phyloP scores from a whole-genome alignment of 371 early-diverging fungal species.

The Mucor piriformis region DNA sequence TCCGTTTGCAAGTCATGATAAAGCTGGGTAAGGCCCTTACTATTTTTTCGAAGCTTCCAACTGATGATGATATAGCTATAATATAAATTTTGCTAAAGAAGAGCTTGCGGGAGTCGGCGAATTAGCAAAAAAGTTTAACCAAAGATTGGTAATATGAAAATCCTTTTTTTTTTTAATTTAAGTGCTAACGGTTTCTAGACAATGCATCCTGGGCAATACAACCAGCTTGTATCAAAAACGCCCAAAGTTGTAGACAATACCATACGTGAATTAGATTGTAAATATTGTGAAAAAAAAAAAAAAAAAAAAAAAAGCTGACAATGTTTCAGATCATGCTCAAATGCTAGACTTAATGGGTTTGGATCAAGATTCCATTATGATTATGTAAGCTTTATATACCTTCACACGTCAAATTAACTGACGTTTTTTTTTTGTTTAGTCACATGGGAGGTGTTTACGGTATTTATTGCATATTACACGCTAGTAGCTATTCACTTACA shows the following conservation, averaged over 20 bases:
- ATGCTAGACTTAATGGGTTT: constrained; percentile 53
- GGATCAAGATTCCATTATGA: constrained; percentile 49
- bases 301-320: background rate
- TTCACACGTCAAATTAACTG: background rate
- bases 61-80: no score
- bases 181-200: no score
- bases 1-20: constrained; percentile 51
- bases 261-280: constrained; percentile 42
- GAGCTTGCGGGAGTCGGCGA: constrained; percentile 35
- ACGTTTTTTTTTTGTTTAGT: constrained; percentile 21
- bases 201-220: constrained; percentile 56
- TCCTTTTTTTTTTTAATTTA: no score
- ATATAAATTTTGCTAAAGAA: constrained; percentile 40
- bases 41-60: background rate
- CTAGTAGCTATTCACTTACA: background rate
- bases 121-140: constrained; percentile 42
- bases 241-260: constrained; percentile 41
- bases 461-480: constrained; percentile 2
- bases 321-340: constrained; percentile 40
- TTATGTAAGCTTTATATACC: constrained; percentile 33
- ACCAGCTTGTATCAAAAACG: constrained; percentile 49
- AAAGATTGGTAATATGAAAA: constrained; percentile 49
- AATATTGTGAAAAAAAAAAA: background rate
- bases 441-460: constrained; percentile 60
- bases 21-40: constrained; percentile 47